Percentiles rank a stretch among this genome's conserved stretches.
These are phyloP conservation scores for Glycyrrhiza uralensis DNA, from an alignment of 306 rosid genomes.

Conservation along the genomic window DNA sequence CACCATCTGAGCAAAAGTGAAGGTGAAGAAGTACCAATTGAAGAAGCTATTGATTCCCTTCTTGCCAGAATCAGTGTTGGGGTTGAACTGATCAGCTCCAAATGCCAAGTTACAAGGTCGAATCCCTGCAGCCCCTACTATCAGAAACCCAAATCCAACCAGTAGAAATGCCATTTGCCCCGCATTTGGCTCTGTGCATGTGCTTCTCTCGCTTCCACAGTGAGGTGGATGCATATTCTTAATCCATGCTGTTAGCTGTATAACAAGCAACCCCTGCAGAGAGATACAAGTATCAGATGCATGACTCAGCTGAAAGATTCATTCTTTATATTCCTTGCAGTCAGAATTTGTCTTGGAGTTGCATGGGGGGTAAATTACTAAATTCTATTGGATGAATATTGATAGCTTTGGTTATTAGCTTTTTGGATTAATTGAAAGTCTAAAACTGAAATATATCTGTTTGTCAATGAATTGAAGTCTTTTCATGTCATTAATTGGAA, in stretches of 20 bases:
- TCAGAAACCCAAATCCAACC: constrained; percentile 50
- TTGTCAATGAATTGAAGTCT: background rate
- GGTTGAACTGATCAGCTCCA: constrained; percentile 91
- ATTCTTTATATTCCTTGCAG: background rate
- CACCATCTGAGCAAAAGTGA: constrained; percentile 69
- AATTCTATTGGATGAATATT: background rate
- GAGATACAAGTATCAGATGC: background rate
- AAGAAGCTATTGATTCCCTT: constrained; percentile 83
- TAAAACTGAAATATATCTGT: background rate
- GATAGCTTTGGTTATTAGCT: too few species aligned
- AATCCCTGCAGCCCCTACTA: constrained; percentile 78
- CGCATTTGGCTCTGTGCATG: constrained; percentile 52
- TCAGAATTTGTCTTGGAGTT: background rate
- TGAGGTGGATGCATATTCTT: constrained; percentile 69
- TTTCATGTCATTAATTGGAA: background rate
- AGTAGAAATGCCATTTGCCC: constrained; percentile 68
- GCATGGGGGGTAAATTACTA: too few species aligned
- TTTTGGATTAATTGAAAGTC: background rate
- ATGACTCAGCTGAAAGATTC: background rate
- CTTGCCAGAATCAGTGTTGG: constrained; percentile 72
- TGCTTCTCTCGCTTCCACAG: constrained; percentile 35
- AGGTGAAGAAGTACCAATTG: constrained; percentile 88
- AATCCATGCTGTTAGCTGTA: constrained; percentile 74
- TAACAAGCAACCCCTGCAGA: constrained; percentile 62
- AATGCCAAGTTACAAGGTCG: constrained; percentile 91